A percentile compares a stretch with the other conserved stretches of the same genome.
Evolutionary conservation across 73 alveolate species (phyloP).

Genomic region (Paraurostyla sp.): DNA sequence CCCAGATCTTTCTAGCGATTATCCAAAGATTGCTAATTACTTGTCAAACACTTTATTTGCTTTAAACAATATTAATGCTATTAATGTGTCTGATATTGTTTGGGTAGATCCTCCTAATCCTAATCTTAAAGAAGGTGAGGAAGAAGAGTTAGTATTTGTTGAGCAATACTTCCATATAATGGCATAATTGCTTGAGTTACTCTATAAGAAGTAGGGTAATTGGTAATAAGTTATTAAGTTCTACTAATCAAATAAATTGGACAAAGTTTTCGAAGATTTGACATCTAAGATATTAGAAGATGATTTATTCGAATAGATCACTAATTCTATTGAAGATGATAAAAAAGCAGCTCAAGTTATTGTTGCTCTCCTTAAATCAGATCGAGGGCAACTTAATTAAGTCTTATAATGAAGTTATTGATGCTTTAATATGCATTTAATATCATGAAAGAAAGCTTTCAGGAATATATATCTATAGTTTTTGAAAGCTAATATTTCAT

Average conservation of each 20-base stretch:
- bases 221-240: neutral
- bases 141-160: conserved; percentile 1
- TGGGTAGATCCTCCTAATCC: too few relatives aligned
- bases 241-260: neutral
- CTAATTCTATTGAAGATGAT: neutral
- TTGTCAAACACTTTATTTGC: neutral
- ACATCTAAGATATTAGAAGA: neutral
- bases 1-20: neutral
- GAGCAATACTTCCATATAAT: neutral
- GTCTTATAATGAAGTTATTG: neutral
- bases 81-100: neutral
- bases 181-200: neutral
- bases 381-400: neutral
- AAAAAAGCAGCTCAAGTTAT: neutral
- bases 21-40: neutral
- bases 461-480: too few relatives aligned
- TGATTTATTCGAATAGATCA: neutral
- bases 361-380: neutral
- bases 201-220: neutral
- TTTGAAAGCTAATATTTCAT: too few relatives aligned
- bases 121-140: neutral
- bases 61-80: neutral
- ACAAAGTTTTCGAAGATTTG: neutral
- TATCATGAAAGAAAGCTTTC: too few relatives aligned
- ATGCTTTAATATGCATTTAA: neutral